phyloP scores from a whole-genome alignment of 2,329 filamentous ascomycete species.

The Fusarium nanum region DNA sequence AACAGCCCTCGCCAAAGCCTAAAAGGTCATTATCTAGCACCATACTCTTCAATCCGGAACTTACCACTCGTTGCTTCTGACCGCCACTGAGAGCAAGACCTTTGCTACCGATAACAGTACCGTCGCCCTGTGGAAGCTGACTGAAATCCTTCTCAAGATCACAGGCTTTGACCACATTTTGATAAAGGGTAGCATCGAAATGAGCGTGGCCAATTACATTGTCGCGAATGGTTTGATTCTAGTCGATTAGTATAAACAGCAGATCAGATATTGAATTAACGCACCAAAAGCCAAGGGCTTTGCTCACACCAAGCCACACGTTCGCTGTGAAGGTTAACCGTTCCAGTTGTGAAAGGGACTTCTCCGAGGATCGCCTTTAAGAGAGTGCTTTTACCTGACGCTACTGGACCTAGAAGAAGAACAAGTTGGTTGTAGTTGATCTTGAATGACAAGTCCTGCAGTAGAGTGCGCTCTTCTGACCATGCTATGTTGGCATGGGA shows the following conservation, averaged over 20 bases:
- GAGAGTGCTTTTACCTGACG: constrained; percentile 59
- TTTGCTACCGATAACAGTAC: constrained; percentile 57
- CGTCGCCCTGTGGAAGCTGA: constrained; percentile 52
- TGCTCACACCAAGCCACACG: constrained; percentile 51
- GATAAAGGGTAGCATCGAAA: constrained; percentile 45
- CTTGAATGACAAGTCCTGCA: constrained; percentile 51
- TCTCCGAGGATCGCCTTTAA: constrained; percentile 56
- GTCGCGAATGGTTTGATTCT: constrained; percentile 51
- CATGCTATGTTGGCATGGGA: constrained; percentile 52
- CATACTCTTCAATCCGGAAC: neutral
- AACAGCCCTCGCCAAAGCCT: constrained; percentile 54
- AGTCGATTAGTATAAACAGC: neutral
- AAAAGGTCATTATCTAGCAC: neutral
- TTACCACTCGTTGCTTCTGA: constrained; percentile 57
- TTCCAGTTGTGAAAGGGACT: constrained; percentile 38
- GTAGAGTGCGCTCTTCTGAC: constrained; percentile 44
- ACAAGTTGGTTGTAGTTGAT: constrained; percentile 50
- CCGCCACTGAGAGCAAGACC: constrained; percentile 61
- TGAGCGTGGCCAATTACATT: constrained; percentile 51
- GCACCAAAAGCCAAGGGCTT: constrained; percentile 50
- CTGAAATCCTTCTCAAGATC: constrained; percentile 51
- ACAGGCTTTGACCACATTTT: constrained; percentile 43
- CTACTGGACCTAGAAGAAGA: constrained; percentile 58
- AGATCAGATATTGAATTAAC: neutral
- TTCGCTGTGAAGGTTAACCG: constrained; percentile 20